Evolutionary conservation across 148 eudicot genomes (phyloP), one percentile per base, ranked within the genome.

Genomic region (Beta vulgaris): DNA sequence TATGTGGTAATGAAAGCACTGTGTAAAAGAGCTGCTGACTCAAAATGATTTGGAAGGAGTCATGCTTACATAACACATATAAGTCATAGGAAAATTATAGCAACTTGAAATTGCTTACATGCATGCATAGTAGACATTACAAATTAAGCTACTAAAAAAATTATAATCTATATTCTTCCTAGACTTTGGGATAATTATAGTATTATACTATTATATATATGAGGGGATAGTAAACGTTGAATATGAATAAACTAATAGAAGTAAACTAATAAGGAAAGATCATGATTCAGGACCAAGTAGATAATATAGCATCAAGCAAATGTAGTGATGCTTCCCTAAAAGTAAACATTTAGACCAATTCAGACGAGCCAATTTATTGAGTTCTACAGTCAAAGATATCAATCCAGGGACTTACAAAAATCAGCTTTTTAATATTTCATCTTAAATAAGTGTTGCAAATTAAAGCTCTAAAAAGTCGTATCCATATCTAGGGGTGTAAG

Each of bases 31-130:
- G 36, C 32, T 16, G 49, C 48, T 66, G 49, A 66, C 69, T 66
- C 69, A 66, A 66, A 25, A 8, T 66, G 49, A 66, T 39, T 26
- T 66, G 69, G 69, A 66, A 62, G 28, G 23, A 66, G 69, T 66
- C 48, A 35, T 37, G 46, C 49, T 35, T 37, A 16, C 32, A 10
- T 58, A 13, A 18, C 3, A 10, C 40, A 31, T 34, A 35, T 19
- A 16, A 19, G 40, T 34, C 37, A 55, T n/a, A n/a, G 28, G 13
- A 0, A 62, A 19, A 15, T 62, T 25, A 62, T 16, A 62, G 66
- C 39, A 31, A 34, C 13, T 34, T 34, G 36, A 39, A 18, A n/a
- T 34, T 31, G 36, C 40, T 3, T 32, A 18, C n/a, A 34, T 62
- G 26, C 3, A 25, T 55, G n/a, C n/a, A 54, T 54, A 54, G 59